phyloP scores from a whole-genome alignment of 73 alveolate species.

The Stentor coeruleus region DNA sequence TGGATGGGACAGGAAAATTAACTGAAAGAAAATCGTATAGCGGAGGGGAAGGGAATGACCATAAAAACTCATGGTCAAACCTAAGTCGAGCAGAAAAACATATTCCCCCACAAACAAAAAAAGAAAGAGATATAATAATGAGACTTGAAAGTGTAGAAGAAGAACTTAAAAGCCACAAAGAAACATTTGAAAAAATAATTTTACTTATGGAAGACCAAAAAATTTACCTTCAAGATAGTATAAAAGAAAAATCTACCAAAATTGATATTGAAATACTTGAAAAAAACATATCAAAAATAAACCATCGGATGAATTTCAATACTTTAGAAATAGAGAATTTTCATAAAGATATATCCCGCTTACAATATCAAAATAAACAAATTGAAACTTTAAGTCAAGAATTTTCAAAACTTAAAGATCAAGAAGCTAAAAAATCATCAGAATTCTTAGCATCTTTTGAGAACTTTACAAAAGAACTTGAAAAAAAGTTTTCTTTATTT shows the following conservation, averaged over 20 bases:
- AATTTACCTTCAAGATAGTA: not conserved
- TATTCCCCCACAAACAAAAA: not conserved
- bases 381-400: not conserved
- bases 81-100: not conserved
- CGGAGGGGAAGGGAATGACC: not conserved
- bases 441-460: not conserved
- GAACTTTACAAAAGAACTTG: not conserved
- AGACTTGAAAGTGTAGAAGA: constrained; percentile 3
- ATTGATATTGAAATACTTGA: not conserved
- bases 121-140: not conserved
- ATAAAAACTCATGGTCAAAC: not conserved
- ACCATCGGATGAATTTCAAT: not conserved
- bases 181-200: not conserved
- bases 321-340: not conserved
- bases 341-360: not conserved
- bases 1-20: not conserved
- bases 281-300: not conserved
- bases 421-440: not conserved
- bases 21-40: not conserved
- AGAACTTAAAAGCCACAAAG: not conserved
- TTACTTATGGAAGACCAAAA: not conserved
- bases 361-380: not conserved
- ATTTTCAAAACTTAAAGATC: not conserved
- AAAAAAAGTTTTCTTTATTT: too few relatives aligned
- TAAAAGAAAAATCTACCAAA: not conserved